phyloP scores from a whole-genome alignment of 2,329 filamentous ascomycete species.

The Fusarium sp. region DNA sequence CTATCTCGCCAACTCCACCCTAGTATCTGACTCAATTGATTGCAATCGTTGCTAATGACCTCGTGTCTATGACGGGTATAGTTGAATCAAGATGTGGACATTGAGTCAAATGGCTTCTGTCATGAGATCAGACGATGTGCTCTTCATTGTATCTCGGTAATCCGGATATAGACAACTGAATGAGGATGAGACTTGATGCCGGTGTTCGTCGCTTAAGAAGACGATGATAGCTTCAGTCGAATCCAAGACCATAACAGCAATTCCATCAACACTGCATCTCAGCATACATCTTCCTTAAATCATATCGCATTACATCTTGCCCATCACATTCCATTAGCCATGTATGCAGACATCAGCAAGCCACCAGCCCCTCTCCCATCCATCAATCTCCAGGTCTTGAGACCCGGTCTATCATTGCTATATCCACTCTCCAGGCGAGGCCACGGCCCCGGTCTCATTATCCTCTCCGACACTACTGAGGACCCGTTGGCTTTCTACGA shows the following conservation, averaged over 20 bases:
- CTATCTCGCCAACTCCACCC: background rate
- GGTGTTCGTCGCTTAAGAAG: background rate
- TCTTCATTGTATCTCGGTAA: background rate
- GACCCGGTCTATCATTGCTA: constrained; percentile 38
- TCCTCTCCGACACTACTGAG: constrained; percentile 39
- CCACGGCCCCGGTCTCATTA: constrained; percentile 49
- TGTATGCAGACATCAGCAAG: constrained; percentile 40
- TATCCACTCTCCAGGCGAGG: constrained; percentile 50
- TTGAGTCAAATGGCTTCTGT: background rate
- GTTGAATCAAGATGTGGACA: background rate
- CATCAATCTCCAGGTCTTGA: constrained; percentile 20
- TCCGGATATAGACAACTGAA: background rate
- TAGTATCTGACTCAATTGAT: background rate
- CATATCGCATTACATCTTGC: background rate
- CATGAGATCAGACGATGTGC: background rate
- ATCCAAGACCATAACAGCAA: background rate
- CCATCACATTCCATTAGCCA: background rate
- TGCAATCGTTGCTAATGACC: background rate
- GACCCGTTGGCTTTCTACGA: constrained; percentile 34
- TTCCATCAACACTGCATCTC: background rate
- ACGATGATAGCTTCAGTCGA: background rate
- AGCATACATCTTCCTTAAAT: fast-evolving
- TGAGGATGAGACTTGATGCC: background rate
- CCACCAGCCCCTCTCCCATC: constrained; percentile 37
- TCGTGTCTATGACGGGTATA: background rate